Conservation (phyloP, 2,329 filamentous ascomycete species). For the Neofusicoccum ribis region DNA sequence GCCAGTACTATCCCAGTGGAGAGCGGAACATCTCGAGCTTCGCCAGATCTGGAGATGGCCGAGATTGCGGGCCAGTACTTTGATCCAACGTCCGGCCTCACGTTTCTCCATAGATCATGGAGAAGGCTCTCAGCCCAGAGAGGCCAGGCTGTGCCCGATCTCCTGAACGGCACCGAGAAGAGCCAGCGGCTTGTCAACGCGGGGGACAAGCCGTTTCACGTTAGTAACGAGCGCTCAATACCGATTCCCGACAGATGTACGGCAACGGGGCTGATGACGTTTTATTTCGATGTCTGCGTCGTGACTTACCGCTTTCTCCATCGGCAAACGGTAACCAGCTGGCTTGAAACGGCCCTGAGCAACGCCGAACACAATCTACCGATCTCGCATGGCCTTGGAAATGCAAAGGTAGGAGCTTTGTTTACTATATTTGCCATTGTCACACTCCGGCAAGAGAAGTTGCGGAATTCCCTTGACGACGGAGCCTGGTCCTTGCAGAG, state of each 20-base stretch:
- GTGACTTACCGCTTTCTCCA: slow-evolving; percentile 62
- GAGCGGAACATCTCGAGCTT: neutral
- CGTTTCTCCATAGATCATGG: slow-evolving; percentile 67
- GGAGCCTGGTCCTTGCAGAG: slow-evolving; percentile 22
- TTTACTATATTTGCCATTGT: slow-evolving; percentile 46
- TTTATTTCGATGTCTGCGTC: slow-evolving; percentile 63
- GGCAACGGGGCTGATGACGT: slow-evolving; percentile 47
- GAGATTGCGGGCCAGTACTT: slow-evolving; percentile 58
- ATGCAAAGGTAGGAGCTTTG: slow-evolving; percentile 44
- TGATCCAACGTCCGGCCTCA: slow-evolving; percentile 54
- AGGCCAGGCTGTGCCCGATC: slow-evolving; percentile 25
- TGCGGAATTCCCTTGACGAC: slow-evolving; percentile 23
- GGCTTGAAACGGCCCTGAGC: slow-evolving; percentile 32
- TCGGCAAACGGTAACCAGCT: slow-evolving; percentile 52
- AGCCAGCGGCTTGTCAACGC: slow-evolving; percentile 51
- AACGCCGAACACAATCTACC: slow-evolving; percentile 31
- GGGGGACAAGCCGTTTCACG: slow-evolving; percentile 52
- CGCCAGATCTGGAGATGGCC: slow-evolving; percentile 32
- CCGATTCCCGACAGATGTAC: slow-evolving; percentile 41
- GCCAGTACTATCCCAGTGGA: neutral
- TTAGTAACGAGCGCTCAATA: slow-evolving; percentile 29
- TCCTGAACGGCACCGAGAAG: slow-evolving; percentile 28
- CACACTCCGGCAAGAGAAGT: slow-evolving; percentile 36
- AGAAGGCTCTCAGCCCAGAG: slow-evolving; percentile 62
- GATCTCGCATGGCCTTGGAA: slow-evolving; percentile 43